Conservation (phyloP, 1,284 basidiomycete genomes). For the Leccinum angustisporum region DNA sequence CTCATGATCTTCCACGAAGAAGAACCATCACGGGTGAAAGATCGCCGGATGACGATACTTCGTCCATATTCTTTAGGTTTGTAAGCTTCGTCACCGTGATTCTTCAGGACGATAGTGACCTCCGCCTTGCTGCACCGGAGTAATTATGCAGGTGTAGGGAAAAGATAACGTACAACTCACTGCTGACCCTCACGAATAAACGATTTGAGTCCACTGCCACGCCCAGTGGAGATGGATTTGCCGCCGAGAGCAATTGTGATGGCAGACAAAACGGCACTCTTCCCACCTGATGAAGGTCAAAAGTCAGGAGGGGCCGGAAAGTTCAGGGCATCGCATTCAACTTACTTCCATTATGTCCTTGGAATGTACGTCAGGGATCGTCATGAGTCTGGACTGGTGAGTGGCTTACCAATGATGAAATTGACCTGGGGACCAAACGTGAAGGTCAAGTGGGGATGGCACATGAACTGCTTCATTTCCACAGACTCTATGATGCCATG, state of each 20-base stretch:
- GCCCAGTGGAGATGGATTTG: slow-evolving; percentile 86
- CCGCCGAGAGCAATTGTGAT: slow-evolving; percentile 94
- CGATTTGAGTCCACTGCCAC: slow-evolving; percentile 83
- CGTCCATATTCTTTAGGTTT: slow-evolving; percentile 81
- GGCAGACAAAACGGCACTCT: slow-evolving; percentile 93
- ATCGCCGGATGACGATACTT: slow-evolving; percentile 82
- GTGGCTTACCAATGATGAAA: slow-evolving; percentile 83
- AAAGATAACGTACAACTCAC: slow-evolving; percentile 43
- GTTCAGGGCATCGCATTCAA: slow-evolving; percentile 12
- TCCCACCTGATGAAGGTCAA: slow-evolving; percentile 64
- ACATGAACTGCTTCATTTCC: slow-evolving; percentile 95
- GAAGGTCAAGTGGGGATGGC: slow-evolving; percentile 83
- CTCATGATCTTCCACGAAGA: slow-evolving; percentile 86
- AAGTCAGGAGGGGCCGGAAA: not conserved
- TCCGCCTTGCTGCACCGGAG: slow-evolving; percentile 44
- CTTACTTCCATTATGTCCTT: slow-evolving; percentile 81
- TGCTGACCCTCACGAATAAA: slow-evolving; percentile 86
- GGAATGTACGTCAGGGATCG: slow-evolving; percentile 3
- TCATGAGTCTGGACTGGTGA: not conserved
- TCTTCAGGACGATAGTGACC: slow-evolving; percentile 82
- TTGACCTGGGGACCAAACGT: slow-evolving; percentile 90
- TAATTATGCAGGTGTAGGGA: not conserved
- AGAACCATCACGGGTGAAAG: slow-evolving; percentile 73
- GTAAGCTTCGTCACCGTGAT: slow-evolving; percentile 88
- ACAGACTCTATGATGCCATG: slow-evolving; percentile 87